phyloP scores from a whole-genome alignment of 2,329 filamentous ascomycete genomes.

The Botrytis fragariae region DNA sequence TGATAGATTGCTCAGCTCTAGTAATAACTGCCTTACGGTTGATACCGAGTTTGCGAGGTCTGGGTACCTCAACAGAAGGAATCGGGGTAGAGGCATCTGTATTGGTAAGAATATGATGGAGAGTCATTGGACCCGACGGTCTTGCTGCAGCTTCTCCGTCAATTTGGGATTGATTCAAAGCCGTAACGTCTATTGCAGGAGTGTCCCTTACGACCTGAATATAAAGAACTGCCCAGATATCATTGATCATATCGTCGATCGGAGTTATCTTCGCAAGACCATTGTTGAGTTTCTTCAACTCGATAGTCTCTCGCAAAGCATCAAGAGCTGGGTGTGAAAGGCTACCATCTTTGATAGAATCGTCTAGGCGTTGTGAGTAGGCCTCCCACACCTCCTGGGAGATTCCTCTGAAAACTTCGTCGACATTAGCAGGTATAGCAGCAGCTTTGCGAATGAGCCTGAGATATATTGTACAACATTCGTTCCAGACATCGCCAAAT shows the following conservation, averaged over 20 bases:
- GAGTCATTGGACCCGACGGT: slow-evolving; percentile 35
- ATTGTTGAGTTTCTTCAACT: slow-evolving; percentile 77
- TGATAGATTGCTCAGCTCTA: slow-evolving; percentile 58
- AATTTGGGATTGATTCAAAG: slow-evolving; percentile 46
- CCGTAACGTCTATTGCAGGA: slow-evolving; percentile 41
- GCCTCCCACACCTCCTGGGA: slow-evolving; percentile 63
- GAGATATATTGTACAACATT: slow-evolving; percentile 37
- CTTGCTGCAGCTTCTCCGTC: slow-evolving; percentile 44
- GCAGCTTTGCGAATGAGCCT: slow-evolving; percentile 55
- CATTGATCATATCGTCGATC: slow-evolving; percentile 91
- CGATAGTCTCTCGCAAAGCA: slow-evolving; percentile 62
- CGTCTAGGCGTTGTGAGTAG: slow-evolving; percentile 57
- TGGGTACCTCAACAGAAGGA: slow-evolving; percentile 29
- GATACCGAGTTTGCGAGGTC: slow-evolving; percentile 35
- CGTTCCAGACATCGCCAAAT: slow-evolving; percentile 33
- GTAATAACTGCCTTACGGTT: slow-evolving; percentile 52
- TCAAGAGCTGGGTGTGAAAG: slow-evolving; percentile 53
- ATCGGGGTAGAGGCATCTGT: slow-evolving; percentile 35
- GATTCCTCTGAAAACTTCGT: slow-evolving; percentile 65
- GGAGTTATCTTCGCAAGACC: slow-evolving; percentile 79
- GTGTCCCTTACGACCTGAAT: slow-evolving; percentile 61
- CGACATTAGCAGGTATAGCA: slow-evolving; percentile 57
- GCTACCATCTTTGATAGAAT: slow-evolving; percentile 52
- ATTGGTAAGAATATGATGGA: slow-evolving; percentile 38
- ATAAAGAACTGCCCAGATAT: slow-evolving; percentile 80